phyloP scores from a whole-genome alignment of 2,329 filamentous ascomycete genomes.

The Balansia obtecta region DNA sequence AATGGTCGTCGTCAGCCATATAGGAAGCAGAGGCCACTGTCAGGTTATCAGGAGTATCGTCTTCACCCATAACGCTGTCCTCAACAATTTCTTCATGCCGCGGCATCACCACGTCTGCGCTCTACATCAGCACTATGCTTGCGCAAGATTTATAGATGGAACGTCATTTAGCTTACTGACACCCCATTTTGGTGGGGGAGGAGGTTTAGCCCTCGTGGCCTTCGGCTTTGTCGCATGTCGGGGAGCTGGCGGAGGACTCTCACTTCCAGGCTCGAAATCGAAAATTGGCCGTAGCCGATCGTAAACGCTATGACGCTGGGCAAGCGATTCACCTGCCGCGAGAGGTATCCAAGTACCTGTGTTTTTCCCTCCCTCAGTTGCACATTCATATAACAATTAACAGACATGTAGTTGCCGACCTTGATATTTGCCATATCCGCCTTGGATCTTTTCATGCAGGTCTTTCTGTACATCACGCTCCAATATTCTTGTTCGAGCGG shows the following conservation, averaged over 20 bases:
- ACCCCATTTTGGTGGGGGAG: conserved; percentile 45
- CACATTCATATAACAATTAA: not conserved
- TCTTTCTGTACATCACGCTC: conserved; percentile 97
- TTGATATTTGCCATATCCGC: conserved; percentile 97
- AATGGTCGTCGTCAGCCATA: conserved; percentile 70
- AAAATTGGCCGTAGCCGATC: conserved; percentile 80
- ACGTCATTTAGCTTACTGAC: conserved; percentile 8
- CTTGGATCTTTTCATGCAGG: conserved; percentile 93
- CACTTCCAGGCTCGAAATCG: conserved; percentile 72
- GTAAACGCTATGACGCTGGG: conserved; percentile 75
- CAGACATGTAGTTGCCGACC: conserved; percentile 33
- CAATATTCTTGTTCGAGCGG: conserved; percentile 83
- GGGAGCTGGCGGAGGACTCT: conserved; percentile 85
- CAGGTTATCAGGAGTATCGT: conserved; percentile 71
- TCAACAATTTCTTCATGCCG: conserved; percentile 50
- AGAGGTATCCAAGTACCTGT: conserved; percentile 88
- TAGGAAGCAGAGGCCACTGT: conserved; percentile 78
- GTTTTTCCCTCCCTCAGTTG: conserved; percentile 20
- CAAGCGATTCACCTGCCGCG: conserved; percentile 65
- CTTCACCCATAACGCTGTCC: conserved; percentile 53
- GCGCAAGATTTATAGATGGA: not conserved
- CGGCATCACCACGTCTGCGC: conserved; percentile 10
- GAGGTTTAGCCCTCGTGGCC: conserved; percentile 40
- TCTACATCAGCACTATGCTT: not conserved
- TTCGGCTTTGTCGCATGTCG: conserved; percentile 86